Evolutionary conservation across 2,329 filamentous ascomycete species (phyloP), one percentile per base, ranked within the genome.

Genomic region (Cordyceps pruinosa): DNA sequence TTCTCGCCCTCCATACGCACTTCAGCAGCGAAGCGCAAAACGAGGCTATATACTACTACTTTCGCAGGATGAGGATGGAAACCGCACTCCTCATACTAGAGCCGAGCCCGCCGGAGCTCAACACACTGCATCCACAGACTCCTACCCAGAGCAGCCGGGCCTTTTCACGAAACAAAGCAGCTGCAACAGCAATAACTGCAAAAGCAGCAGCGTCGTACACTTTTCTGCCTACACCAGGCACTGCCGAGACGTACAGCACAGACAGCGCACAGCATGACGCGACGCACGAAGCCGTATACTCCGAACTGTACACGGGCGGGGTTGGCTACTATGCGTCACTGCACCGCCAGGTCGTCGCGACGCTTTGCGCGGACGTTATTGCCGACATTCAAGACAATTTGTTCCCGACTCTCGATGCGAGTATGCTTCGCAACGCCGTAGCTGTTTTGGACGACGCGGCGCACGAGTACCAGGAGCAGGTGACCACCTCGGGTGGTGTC

Each of bases 1-100:
- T 61, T 1, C 59, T 82, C 17, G 71, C 73, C 1, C 70, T 84
- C 0, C 78, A 83, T 58, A 44, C 34, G 7, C 51, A 17, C 4
- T 13, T 3, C 26, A 13, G 17, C 8, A 10, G 9, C 26, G 26
- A 32, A 5, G 2, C 8, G 17, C 4, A 7, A 15, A 30, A 6
- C 17, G 9, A 13, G 9, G 30, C 26, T 12, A 4, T 26, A 15
- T 13, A n/a, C 26, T 46, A 13, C 26, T 32, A 30, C 12, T 21
- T 32, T 6, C 25, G 44, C 2, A 9, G 44, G 4, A 2, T 46
- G 17, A 28, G 44, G 19, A 30, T 46, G 17, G 44, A 46, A 15
- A 46, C 17, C 12, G 26, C 26, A 2, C 10, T 21, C 13, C 13
- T n/a, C 10, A 46, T 46, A 5, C 44, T 46, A 8, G 26, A 26